Base-by-base conservation (phyloP, 2,329 filamentous ascomycete species). In the Phoma herbarum region DNA sequence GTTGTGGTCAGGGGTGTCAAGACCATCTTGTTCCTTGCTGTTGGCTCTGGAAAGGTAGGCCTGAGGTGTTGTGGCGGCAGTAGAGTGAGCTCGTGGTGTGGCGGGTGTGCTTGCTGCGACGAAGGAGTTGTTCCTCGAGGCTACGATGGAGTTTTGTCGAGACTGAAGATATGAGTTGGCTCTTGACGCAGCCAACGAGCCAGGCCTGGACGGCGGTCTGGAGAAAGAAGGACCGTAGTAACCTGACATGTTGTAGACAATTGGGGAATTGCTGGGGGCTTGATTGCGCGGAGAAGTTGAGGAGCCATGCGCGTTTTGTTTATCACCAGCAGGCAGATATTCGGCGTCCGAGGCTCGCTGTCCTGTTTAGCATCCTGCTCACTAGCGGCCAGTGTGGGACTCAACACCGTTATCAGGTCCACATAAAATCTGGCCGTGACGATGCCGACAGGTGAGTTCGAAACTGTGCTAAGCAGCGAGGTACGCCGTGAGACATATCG, bases 191-290 rank as follows among this genome's bases (percentile, higher is more conserved):
- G 59, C 61, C 39, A 63, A 43, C 22, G 61, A 63, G 22, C 48
- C 25, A 10, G 61, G 61, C 39, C 61, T 55, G 33, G 61, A 59
- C 14, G 48, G 42, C 16, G 61, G 58, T 5, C 54, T 54, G 28
- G 49, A 54, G 46, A 63, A 63, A 29, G 61, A 61, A 10, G 42
- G 48, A 47, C 57, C 57, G 35, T 52, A 57, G 48, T 63, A 63
- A 26, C 49, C 59, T 37, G 61, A 63, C 61, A 63, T 63, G 9
- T 16, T 59, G 31, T 41, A 44, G 43, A 41, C 20, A 52, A 35
- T 29, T 26, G 39, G 53, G n/a, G 29, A 35, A 49, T 29, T 31
- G 25, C 28, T 47, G 48, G 43, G 47, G 46, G 50, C 14, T 44
- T 50, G 42, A 39, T 33, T 55, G 46, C 45, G 52, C 26, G 51